A percentile compares a stretch with the other conserved stretches of the same genome.
phyloP scores from a whole-genome alignment of 1,139 yeast genomes.

The Pichia sp. region DNA sequence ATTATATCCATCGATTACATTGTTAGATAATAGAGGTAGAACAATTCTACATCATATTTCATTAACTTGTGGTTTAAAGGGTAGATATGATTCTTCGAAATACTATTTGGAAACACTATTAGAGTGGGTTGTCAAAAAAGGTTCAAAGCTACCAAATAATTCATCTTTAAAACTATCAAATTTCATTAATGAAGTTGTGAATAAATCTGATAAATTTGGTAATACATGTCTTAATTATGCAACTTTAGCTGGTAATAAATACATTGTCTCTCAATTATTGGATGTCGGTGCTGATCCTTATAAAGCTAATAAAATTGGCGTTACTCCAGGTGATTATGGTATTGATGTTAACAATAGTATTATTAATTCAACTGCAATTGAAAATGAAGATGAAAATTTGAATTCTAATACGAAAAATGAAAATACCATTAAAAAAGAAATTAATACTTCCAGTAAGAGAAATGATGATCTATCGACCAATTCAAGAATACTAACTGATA shows the following conservation, averaged over 20 bases:
- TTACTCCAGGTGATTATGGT: slow-evolving; percentile 83
- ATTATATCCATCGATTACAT: slow-evolving; percentile 67
- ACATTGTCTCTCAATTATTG: slow-evolving; percentile 71
- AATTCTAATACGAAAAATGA: neutral
- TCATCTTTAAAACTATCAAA: slow-evolving; percentile 47
- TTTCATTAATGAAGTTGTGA: slow-evolving; percentile 60
- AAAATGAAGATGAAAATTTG: neutral
- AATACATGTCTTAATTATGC: slow-evolving; percentile 89
- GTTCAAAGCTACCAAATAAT: slow-evolving; percentile 31
- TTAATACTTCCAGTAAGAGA: neutral
- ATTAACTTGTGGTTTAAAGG: slow-evolving; percentile 64
- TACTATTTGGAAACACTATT: slow-evolving; percentile 72
- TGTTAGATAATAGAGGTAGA: slow-evolving; percentile 70
- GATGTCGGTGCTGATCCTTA: slow-evolving; percentile 83
- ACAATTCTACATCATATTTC: slow-evolving; percentile 93
- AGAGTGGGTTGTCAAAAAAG: slow-evolving; percentile 69
- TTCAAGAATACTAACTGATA: neutral
- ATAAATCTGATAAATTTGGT: slow-evolving; percentile 76
- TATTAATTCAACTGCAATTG: slow-evolving; percentile 8
- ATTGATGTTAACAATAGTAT: slow-evolving; percentile 26
- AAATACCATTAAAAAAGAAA: neutral
- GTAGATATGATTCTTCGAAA: slow-evolving; percentile 61
- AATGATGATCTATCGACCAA: neutral
- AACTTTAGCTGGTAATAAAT: slow-evolving; percentile 76
- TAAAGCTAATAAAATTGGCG: slow-evolving; percentile 75